Conservation (phyloP, 345 rosid genomes). For the Reutealis trisperma region DNA sequence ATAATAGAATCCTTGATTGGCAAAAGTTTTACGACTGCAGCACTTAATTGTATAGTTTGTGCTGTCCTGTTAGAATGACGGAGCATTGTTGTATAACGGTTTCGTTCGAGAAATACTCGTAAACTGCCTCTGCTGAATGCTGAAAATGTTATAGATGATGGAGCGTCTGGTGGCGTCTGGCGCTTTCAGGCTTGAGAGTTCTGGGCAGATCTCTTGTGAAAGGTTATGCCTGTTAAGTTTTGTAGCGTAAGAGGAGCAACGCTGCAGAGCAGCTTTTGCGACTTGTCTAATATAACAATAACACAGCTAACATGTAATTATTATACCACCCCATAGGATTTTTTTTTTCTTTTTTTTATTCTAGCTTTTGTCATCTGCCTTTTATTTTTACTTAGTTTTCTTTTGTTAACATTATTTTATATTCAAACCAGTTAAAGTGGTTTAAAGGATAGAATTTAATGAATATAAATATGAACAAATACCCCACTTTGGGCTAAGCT, state of each 20-base stretch:
- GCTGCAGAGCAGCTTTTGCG: conserved; percentile 20
- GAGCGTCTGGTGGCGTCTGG: conserved; percentile 17
- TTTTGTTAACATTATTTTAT: neutral
- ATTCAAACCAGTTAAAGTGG: neutral
- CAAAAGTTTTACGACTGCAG: conserved; percentile 14
- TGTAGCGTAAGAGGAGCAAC: conserved; percentile 34
- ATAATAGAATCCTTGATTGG: conserved; percentile 7
- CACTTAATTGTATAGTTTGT: conserved; percentile 7
- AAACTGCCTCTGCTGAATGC: neutral
- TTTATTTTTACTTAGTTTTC: neutral
- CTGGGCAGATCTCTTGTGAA: conserved; percentile 4
- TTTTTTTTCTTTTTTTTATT: neutral
- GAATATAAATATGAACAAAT: neutral
- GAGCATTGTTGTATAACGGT: conserved; percentile 9
- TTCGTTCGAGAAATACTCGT: neutral
- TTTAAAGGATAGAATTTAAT: neutral
- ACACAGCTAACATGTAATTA: conserved; percentile 52
- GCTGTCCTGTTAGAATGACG: conserved; percentile 12
- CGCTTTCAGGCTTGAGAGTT: conserved; percentile 37
- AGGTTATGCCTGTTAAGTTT: conserved; percentile 38
- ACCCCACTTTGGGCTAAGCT: neutral
- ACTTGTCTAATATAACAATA: conserved; percentile 20
- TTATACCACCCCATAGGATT: conserved; percentile 20
- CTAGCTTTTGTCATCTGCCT: neutral
- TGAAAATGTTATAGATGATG: neutral